A percentile compares a stretch with the other conserved stretches of the same genome.
These are phyloP conservation scores for Hypoxylon sp. DNA, from an alignment of 2,329 filamentous ascomycete genomes.

Conservation along the genomic window DNA sequence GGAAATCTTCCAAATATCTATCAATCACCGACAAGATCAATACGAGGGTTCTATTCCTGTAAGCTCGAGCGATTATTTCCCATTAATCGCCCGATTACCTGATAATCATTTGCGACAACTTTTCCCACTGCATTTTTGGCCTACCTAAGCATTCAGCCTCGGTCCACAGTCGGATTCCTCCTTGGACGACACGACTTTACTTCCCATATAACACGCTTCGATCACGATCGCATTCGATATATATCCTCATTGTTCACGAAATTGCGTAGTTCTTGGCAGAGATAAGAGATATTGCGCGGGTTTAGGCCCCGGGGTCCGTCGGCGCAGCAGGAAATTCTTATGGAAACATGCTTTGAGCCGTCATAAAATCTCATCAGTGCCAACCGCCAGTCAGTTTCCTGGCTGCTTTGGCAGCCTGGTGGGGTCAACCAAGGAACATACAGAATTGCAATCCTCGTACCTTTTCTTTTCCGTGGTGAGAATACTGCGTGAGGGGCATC, in stretches of 20 bases:
- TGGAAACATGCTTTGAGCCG: constrained; percentile 36
- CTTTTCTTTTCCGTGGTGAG: constrained; percentile 49
- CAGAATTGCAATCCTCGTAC: constrained; percentile 48
- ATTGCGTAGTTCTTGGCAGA: constrained; percentile 20
- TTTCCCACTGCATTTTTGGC: constrained; percentile 13
- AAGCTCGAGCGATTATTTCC: not conserved
- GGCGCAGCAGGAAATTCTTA: constrained; percentile 23
- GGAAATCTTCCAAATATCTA: not conserved
- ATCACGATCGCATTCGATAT: constrained; percentile 19
- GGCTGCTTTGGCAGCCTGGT: constrained; percentile 46
- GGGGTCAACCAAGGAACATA: constrained; percentile 43
- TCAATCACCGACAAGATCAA: not conserved
- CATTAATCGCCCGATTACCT: not conserved
- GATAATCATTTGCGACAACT: constrained; percentile 21
- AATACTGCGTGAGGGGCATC: constrained; percentile 48
- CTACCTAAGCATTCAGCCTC: not conserved
- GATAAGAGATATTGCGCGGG: constrained; percentile 24
- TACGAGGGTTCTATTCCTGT: not conserved
- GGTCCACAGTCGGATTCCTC: constrained; percentile 7
- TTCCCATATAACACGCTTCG: constrained; percentile 5
- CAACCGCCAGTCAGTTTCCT: constrained; percentile 38
- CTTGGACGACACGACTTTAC: constrained; percentile 12
- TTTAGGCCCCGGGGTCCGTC: constrained; percentile 24
- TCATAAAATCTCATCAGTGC: constrained; percentile 41
- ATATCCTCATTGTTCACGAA: not conserved